Percentiles rank a stretch among this genome's conserved stretches.
phyloP scores from a whole-genome alignment of 2,329 filamentous ascomycete genomes.

The Botrytis fragariae region DNA sequence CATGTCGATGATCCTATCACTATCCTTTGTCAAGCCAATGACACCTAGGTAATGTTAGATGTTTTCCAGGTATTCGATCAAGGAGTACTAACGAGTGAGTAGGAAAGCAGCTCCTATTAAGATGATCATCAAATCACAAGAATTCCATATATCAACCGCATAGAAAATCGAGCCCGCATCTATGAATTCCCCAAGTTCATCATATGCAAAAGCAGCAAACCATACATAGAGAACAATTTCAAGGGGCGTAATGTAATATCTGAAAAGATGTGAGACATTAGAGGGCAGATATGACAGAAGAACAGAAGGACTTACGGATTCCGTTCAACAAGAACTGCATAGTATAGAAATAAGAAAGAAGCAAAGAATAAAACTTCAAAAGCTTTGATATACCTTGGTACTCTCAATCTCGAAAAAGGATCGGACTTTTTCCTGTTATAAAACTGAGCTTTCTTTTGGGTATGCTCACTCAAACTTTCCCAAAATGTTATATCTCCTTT shows the following conservation, averaged over 20 bases:
- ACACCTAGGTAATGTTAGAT: slow-evolving; percentile 49
- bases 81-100: slow-evolving; percentile 58
- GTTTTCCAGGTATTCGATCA: neutral
- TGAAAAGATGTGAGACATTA: slow-evolving; percentile 15
- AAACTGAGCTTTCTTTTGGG: slow-evolving; percentile 71
- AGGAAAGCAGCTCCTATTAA: slow-evolving; percentile 69
- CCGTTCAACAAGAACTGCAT: slow-evolving; percentile 76
- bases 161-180: slow-evolving; percentile 89
- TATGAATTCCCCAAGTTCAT: slow-evolving; percentile 79
- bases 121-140: slow-evolving; percentile 73
- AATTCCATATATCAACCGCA: slow-evolving; percentile 76
- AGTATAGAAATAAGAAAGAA: slow-evolving; percentile 76
- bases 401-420: slow-evolving; percentile 71
- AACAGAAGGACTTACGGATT: slow-evolving; percentile 46
- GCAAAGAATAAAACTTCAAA: slow-evolving; percentile 83
- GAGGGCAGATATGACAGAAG: neutral
- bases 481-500: slow-evolving; percentile 84
- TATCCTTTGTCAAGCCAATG: slow-evolving; percentile 59
- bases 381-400: slow-evolving; percentile 79
- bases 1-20: slow-evolving; percentile 65
- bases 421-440: slow-evolving; percentile 69
- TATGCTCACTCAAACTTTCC: slow-evolving; percentile 71
- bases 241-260: slow-evolving; percentile 58
- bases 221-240: slow-evolving; percentile 79
- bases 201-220: slow-evolving; percentile 84